These are phyloP conservation scores for Termitomyces eurrhizus DNA, from an alignment of 768 basidiomycete species.

Conservation along the genomic window DNA sequence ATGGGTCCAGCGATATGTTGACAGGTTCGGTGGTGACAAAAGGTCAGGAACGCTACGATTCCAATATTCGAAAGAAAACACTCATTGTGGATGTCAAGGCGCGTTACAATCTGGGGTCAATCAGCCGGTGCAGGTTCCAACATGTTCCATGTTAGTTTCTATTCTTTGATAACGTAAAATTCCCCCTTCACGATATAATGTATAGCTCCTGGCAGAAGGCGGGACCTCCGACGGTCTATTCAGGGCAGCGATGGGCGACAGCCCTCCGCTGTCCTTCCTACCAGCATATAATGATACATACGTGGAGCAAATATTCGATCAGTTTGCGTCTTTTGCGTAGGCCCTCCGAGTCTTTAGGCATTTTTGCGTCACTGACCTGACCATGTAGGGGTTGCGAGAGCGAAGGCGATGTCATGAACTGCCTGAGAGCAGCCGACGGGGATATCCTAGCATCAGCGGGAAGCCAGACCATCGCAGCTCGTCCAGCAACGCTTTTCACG, in stretches of 20 bases:
- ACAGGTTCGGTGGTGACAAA: constrained; percentile 33
- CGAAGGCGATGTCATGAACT: constrained; percentile 21
- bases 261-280: constrained; percentile 34
- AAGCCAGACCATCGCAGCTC: constrained; percentile 24
- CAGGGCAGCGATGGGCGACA: constrained; percentile 39
- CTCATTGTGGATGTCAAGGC: constrained; percentile 17
- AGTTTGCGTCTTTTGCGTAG: constrained; percentile 34
- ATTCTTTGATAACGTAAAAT: neutral
- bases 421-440: constrained; percentile 28
- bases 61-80: neutral
- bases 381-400: constrained; percentile 18
- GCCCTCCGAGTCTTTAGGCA: constrained; percentile 5
- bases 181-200: neutral
- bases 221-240: constrained; percentile 35
- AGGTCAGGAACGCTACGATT: constrained; percentile 18
- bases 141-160: constrained; percentile 30
- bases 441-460: constrained; percentile 29
- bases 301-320: constrained; percentile 28
- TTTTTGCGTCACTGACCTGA: neutral
- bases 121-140: constrained; percentile 40
- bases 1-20: constrained; percentile 36
- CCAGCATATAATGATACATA: constrained; percentile 30
- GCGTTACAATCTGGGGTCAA: constrained; percentile 39
- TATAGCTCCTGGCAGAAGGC: constrained; percentile 34
- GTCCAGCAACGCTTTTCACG: constrained; percentile 29